phyloP scores from a whole-genome alignment of 2,329 filamentous ascomycete species.

The Pyricularia pennisetigena region DNA sequence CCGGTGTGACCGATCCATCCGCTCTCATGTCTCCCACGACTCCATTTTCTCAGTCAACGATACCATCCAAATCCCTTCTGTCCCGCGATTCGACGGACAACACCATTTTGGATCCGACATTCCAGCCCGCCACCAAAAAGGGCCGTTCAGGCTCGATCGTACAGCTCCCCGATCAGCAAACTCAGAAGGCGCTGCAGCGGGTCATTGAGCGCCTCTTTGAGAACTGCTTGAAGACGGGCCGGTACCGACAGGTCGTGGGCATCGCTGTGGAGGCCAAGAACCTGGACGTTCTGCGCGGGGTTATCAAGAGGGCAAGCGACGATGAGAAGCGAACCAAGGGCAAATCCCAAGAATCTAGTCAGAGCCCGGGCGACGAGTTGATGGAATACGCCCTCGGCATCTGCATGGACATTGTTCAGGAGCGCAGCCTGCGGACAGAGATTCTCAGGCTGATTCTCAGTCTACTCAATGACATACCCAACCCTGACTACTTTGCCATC shows the following conservation, averaged over 20 bases:
- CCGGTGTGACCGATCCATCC: conserved; percentile 54
- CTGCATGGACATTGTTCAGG: conserved; percentile 96
- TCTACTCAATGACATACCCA: conserved; percentile 85
- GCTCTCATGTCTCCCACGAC: conserved; percentile 80
- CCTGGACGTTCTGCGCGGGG: conserved; percentile 72
- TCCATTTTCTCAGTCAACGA: conserved; percentile 85
- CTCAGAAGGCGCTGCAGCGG: conserved; percentile 69
- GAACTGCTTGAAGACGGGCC: conserved; percentile 73
- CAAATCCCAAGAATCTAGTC: conserved; percentile 39
- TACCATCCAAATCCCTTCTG: conserved; percentile 91
- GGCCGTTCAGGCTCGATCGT: conserved; percentile 51
- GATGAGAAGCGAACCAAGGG: conserved; percentile 67
- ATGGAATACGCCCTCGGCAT: conserved; percentile 96
- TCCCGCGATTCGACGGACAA: conserved; percentile 66
- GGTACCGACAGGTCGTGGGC: conserved; percentile 92
- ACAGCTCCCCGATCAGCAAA: conserved; percentile 56
- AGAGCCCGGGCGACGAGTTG: conserved; percentile 70
- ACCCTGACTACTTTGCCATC: conserved; percentile 94
- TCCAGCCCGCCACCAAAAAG: conserved; percentile 41
- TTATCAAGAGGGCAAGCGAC: conserved; percentile 81
- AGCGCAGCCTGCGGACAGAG: conserved; percentile 71
- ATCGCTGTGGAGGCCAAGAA: conserved; percentile 95
- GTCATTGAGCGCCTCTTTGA: conserved; percentile 89
- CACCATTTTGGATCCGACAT: conserved; percentile 48
- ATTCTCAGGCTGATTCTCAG: conserved; percentile 90